Evolutionary conservation across 2,329 filamentous ascomycete species (phyloP), one percentile per base, ranked within the genome.

Genomic region (Simplicillium aogashimaense): DNA sequence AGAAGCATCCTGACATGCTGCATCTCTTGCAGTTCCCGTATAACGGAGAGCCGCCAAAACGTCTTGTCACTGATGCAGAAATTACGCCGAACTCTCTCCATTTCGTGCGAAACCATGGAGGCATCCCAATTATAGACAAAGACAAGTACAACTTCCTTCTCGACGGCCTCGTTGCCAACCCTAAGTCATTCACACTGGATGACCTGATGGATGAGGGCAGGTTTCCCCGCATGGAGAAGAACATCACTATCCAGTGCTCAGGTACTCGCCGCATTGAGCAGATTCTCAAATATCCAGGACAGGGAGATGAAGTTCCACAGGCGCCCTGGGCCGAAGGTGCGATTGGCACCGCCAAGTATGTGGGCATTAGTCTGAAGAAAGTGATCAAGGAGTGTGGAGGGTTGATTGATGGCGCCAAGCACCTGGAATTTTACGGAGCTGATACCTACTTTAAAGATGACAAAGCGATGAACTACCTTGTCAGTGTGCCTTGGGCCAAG

Each of bases 391-490:
- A 76, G 43, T 86, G 81, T 43, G 82, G 81, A 3, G 81, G 81
- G 0, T 58, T 83, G 2, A 46, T 54, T 1, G 61, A 62, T 10
- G 61, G 64, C 2, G 77, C 66, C 0, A 72, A 76, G 43, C 78
- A 86, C 46, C 56, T 86, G 11, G 81, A 86, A 47, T 70, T 86
- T 37, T 78, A 75, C 42, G 82, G 82, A 0, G 80, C 77, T 1
- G 83, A 86, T 42, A 83, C 79, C 0, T 86, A 86, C 51, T 81
- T 86, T 64, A 86, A 86, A 55, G 74, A 78, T 37, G 67, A 71
- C 13, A 60, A 81, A 35, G 67, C 72, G 0, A 74, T 73, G 60
- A 86, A 86, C 55, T 86, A 85, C 49, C 65, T 73, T 15, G 78
- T 84, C 36, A 76, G 69, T 12, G 76, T 85, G 0, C 81, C 82